These are phyloP conservation scores for Dryadomyces quercus-mongolicae DNA, from an alignment of 2,329 filamentous ascomycete genomes.

Conservation along the genomic window DNA sequence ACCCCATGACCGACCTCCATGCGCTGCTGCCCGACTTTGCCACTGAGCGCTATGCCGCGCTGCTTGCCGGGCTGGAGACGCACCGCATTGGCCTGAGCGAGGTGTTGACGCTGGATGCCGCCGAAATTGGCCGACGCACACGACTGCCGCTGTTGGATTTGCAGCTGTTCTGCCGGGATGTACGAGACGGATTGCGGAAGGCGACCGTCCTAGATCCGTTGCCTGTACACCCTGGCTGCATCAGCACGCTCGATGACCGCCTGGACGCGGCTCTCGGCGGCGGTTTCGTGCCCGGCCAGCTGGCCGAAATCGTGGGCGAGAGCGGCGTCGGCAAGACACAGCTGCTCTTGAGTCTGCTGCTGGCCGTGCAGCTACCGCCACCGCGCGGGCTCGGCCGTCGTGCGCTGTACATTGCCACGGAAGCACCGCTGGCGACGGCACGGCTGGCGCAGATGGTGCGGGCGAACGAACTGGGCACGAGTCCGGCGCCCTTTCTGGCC, in stretches of 20 bases:
- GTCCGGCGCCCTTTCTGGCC: slow-evolving; percentile 44
- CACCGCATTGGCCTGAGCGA: slow-evolving; percentile 69
- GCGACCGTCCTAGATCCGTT: slow-evolving; percentile 20
- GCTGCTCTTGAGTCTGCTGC: slow-evolving; percentile 71
- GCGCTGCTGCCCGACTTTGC: slow-evolving; percentile 73
- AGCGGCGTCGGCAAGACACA: slow-evolving; percentile 94
- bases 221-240: slow-evolving; percentile 30
- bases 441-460: slow-evolving; percentile 70
- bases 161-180: slow-evolving; percentile 46
- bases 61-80: slow-evolving; percentile 70
- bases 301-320: slow-evolving; percentile 87
- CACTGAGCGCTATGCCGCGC: slow-evolving; percentile 52
- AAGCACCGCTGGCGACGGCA: slow-evolving; percentile 69
- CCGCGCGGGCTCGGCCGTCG: slow-evolving; percentile 58
- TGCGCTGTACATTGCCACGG: slow-evolving; percentile 91
- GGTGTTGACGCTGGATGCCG: slow-evolving; percentile 69
- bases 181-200: slow-evolving; percentile 3
- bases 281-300: slow-evolving; percentile 66
- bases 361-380: slow-evolving; percentile 69
- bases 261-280: slow-evolving; percentile 69
- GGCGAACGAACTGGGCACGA: slow-evolving; percentile 38
- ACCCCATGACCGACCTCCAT: slow-evolving; percentile 72
- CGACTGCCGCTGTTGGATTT: slow-evolving; percentile 71
- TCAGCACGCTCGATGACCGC: slow-evolving; percentile 67
- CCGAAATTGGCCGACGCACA: slow-evolving; percentile 77